These are phyloP conservation scores for Colletotrichum nymphaeae DNA, from an alignment of 2,329 filamentous ascomycete species.

Conservation along the genomic window DNA sequence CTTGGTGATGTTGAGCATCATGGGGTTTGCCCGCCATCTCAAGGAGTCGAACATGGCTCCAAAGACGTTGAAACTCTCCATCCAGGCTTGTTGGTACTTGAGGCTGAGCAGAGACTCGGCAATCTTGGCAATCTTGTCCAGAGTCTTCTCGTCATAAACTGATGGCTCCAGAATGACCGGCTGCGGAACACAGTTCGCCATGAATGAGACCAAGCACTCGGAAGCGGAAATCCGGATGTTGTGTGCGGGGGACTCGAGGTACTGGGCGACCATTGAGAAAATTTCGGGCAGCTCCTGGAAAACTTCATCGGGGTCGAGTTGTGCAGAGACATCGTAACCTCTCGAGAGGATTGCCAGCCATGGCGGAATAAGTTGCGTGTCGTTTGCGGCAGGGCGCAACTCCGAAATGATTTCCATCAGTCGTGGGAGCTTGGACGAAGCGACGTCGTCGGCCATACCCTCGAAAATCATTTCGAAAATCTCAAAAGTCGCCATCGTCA, in stretches of 20 bases:
- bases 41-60: constrained; percentile 88
- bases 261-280: constrained; percentile 82
- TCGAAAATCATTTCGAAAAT: constrained; percentile 98
- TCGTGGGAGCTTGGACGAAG: constrained; percentile 88
- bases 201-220: constrained; percentile 92
- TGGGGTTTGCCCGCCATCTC: constrained; percentile 85
- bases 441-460: constrained; percentile 88
- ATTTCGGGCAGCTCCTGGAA: constrained; percentile 90
- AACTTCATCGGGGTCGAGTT: constrained; percentile 89
- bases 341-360: constrained; percentile 97
- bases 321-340: constrained; percentile 92
- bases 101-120: constrained; percentile 83
- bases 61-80: constrained; percentile 91
- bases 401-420: constrained; percentile 93
- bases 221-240: constrained; percentile 96
- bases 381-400: constrained; percentile 89
- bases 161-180: constrained; percentile 88
- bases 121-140: constrained; percentile 82
- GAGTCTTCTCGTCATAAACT: constrained; percentile 88
- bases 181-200: constrained; percentile 88
- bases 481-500: constrained; percentile 96
- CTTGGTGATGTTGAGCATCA: constrained; percentile 80
- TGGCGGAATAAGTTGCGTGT: constrained; percentile 92
- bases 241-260: constrained; percentile 87
- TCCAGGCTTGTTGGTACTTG: constrained; percentile 94